Conservation (phyloP, 495 filamentous ascomycete species). For the Annulohypoxylon nitens region DNA sequence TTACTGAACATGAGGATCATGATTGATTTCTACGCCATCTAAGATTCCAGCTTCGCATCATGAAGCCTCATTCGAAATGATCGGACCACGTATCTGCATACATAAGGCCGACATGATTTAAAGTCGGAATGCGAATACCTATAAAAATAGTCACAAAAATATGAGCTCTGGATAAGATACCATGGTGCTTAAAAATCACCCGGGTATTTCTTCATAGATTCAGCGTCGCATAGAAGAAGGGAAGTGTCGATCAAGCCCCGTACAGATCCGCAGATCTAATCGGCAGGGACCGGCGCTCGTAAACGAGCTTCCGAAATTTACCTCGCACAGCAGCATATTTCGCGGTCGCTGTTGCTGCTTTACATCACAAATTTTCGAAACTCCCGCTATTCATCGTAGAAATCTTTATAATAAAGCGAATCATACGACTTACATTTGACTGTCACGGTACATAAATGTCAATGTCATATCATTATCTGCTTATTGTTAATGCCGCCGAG, state of each 20-base stretch:
- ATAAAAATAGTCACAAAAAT: no score
- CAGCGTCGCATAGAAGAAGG: not conserved
- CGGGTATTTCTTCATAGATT: not conserved
- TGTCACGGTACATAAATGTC: no score
- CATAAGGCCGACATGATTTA: no score
- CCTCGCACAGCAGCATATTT: not conserved
- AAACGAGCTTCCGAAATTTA: not conserved
- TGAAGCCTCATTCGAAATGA: no score
- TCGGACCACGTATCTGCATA: no score
- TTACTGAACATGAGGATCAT: not conserved
- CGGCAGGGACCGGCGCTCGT: not conserved
- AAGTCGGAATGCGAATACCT: no score
- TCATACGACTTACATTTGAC: no score
- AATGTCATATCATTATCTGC: not conserved
- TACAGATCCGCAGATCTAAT: not conserved
- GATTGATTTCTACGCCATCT: not conserved
- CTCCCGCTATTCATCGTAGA: no score
- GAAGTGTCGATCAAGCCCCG: not conserved
- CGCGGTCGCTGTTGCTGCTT: not conserved
- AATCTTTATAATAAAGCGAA: no score
- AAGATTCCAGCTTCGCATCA: not conserved
- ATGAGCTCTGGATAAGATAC: no score
- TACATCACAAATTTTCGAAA: not conserved
- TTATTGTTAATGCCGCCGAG: not conserved
- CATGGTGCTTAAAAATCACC: no score